phyloP scores from a whole-genome alignment of 257 asterid genomes.

The Leptodermis oblonga region DNA sequence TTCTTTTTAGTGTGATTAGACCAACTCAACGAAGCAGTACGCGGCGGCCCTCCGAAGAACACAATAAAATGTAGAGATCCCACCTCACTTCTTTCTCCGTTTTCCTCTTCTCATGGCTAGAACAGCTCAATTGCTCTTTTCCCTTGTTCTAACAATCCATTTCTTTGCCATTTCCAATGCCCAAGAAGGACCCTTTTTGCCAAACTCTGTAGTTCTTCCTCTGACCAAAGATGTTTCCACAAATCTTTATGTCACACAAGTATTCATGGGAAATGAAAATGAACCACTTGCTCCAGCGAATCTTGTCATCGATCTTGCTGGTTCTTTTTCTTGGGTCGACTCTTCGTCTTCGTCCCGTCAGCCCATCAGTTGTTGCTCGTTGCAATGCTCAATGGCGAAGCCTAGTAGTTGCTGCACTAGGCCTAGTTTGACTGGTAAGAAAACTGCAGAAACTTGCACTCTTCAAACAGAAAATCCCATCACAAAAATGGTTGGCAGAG shows the following conservation, averaged over 20 bases:
- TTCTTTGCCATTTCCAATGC: conserved; percentile 25
- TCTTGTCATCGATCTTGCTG: conserved; percentile 55
- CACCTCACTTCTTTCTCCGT: background rate
- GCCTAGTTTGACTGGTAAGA: background rate
- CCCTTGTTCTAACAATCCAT: conserved; percentile 23
- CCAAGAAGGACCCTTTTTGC: conserved; percentile 47
- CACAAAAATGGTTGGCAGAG: conserved; percentile 37
- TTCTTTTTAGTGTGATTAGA: background rate
- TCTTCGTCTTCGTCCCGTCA: conserved; percentile 28
- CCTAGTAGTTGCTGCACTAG: conserved; percentile 31
- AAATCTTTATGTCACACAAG: conserved; percentile 49
- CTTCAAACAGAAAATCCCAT: conserved; percentile 48
- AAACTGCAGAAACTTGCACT: conserved; percentile 40
- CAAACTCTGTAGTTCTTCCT: conserved; percentile 52
- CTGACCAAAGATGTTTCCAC: conserved; percentile 51
- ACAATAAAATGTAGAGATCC: background rate
- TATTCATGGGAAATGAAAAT: conserved; percentile 33
- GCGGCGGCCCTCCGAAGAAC: conserved; percentile 14
- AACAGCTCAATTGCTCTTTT: conserved; percentile 16
- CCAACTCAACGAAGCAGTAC: background rate
- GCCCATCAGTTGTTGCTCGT: conserved; percentile 35
- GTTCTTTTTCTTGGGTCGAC: conserved; percentile 54
- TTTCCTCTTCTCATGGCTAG: conserved; percentile 11
- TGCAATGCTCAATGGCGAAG: too few relatives aligned
- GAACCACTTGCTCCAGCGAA: conserved; percentile 30